A percentile compares a stretch with the other conserved stretches of the same genome.
Evolutionary conservation across 495 filamentous ascomycete genomes (phyloP).

Genomic region (Pseudomonodictys pantanalensis): DNA sequence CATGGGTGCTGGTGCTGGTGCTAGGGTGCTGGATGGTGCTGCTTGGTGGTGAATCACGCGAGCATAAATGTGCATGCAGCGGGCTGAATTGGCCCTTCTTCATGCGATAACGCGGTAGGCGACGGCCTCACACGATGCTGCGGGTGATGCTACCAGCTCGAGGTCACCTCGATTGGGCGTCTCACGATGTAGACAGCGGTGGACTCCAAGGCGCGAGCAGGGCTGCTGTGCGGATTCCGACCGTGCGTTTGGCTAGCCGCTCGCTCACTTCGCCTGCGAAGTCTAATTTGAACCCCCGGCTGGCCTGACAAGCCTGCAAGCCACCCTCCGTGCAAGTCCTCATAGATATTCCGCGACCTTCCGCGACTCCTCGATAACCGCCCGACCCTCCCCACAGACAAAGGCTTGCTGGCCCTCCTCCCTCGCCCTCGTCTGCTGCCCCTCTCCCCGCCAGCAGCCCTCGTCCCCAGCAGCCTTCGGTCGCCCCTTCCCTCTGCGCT

Average conservation of each 20-base stretch:
- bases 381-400: not conserved
- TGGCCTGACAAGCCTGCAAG: not conserved
- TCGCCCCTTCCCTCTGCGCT: not conserved
- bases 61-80: not conserved
- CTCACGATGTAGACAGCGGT: too few relatives aligned
- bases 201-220: too few relatives aligned
- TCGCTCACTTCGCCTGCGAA: too few relatives aligned
- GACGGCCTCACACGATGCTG: too few relatives aligned
- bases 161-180: too few relatives aligned
- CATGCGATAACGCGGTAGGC: too few relatives aligned
- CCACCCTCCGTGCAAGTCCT: too few relatives aligned
- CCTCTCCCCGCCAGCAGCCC: not conserved
- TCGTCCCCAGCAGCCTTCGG: not conserved
- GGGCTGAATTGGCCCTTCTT: too few relatives aligned
- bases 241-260: not conserved
- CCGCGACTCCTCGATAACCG: not conserved
- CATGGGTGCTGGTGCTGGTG: not conserved
- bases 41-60: not conserved
- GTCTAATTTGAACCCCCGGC: not conserved
- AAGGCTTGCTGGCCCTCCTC: not conserved
- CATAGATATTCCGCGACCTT: not conserved
- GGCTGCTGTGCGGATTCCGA: not conserved
- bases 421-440: not conserved
- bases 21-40: not conserved
- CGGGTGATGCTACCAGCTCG: too few relatives aligned